These are phyloP conservation scores for Leucosporidium creatinivorum DNA, from an alignment of 768 basidiomycete species.

Conservation along the genomic window DNA sequence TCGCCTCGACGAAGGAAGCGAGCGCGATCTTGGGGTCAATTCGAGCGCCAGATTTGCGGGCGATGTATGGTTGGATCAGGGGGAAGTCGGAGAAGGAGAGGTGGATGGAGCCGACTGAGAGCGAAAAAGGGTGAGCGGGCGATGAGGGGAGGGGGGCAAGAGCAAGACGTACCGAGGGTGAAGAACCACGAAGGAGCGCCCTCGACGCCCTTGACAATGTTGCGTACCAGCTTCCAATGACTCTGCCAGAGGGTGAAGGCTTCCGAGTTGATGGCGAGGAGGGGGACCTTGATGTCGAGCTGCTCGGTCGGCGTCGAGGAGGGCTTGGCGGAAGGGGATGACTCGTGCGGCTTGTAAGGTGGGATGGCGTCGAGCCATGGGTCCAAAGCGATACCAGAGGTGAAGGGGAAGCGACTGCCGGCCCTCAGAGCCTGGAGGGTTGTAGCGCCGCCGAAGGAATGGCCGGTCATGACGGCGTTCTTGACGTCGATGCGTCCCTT, in stretches of 20 bases:
- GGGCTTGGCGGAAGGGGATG: neutral
- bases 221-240: conserved; percentile 36
- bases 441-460: conserved; percentile 55
- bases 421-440: conserved; percentile 35
- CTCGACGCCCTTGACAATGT: conserved; percentile 4
- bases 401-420: conserved; percentile 51
- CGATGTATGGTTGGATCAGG: conserved; percentile 25
- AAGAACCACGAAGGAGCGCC: conserved; percentile 13
- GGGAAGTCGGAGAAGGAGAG: conserved; percentile 35
- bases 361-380: conserved; percentile 69
- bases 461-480: conserved; percentile 48
- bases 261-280: conserved; percentile 43
- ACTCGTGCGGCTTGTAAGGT: neutral
- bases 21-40: neutral
- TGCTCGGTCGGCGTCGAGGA: neutral
- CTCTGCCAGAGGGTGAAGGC: conserved; percentile 42
- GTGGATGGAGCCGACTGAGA: conserved; percentile 32
- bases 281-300: conserved; percentile 29
- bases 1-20: neutral
- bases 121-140: neutral
- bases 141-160: too few species aligned
- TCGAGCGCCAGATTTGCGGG: neutral
- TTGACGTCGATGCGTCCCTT: conserved; percentile 35
- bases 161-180: conserved; percentile 14
- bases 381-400: conserved; percentile 60